These are phyloP conservation scores for Sodiomyces alkalinus DNA, from an alignment of 2,329 filamentous ascomycete genomes.

Conservation along the genomic window DNA sequence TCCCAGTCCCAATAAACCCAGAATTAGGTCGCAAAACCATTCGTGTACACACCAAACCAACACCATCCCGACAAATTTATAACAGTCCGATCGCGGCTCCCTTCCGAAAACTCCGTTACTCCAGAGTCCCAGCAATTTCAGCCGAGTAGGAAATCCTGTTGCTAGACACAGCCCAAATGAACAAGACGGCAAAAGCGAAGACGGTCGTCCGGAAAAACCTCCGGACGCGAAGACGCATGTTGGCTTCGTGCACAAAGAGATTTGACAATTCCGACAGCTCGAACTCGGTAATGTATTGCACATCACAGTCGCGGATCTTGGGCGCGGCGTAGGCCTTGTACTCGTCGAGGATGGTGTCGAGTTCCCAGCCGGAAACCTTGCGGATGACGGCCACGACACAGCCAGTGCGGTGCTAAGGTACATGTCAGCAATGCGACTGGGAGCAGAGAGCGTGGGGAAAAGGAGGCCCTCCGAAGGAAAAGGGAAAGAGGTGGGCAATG, in stretches of 20 bases:
- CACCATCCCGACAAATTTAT: too few species aligned
- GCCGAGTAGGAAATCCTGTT: constrained; percentile 12
- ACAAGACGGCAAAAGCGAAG: constrained; percentile 24
- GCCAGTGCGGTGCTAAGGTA: constrained; percentile 64
- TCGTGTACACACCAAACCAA: too few species aligned
- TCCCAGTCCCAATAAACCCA: too few species aligned
- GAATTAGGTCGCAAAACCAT: too few species aligned
- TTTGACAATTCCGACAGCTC: constrained; percentile 22
- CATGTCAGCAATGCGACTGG: constrained; percentile 3
- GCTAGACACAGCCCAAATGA: constrained; percentile 27
- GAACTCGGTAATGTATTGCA: constrained; percentile 41
- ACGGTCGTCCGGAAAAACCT: constrained; percentile 27
- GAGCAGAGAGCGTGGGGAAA: background rate
- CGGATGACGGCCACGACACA: constrained; percentile 74
- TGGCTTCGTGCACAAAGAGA: constrained; percentile 15
- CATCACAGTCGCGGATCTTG: constrained; percentile 44
- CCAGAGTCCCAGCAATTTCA: too few species aligned
- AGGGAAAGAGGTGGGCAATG: too few species aligned
- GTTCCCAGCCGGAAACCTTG: constrained; percentile 53
- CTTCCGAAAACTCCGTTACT: too few species aligned
- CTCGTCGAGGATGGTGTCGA: constrained; percentile 50
- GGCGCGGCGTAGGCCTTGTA: constrained; percentile 52
- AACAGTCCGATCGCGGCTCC: too few species aligned
- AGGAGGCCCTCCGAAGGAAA: background rate
- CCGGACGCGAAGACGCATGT: constrained; percentile 13